Evolutionary conservation across 2,329 filamentous ascomycete species (phyloP).

Genomic region (Hypoxylon rubiginosum): DNA sequence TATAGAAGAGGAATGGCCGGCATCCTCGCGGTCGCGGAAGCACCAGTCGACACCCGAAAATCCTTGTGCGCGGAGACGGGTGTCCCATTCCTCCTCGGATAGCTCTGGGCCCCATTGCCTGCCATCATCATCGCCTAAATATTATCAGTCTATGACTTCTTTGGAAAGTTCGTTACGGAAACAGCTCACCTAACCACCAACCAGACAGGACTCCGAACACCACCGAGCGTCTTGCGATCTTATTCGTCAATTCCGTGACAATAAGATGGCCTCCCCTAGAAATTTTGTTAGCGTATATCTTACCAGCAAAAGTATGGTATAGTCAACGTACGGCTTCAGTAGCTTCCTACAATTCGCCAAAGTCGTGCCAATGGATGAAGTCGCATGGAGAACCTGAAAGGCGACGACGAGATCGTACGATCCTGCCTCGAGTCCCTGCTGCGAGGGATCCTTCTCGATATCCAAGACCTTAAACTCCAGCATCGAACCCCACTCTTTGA

Average conservation of each 20-base stretch:
- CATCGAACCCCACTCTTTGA: conserved; percentile 47
- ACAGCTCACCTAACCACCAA: conserved; percentile 48
- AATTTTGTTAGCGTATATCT: conserved; percentile 3
- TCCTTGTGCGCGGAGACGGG: conserved; percentile 45
- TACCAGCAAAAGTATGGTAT: neutral
- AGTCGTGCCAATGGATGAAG: conserved; percentile 47
- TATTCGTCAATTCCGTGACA: conserved; percentile 48
- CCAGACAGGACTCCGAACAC: conserved; percentile 52
- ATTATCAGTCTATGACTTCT: neutral
- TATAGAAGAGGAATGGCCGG: conserved; percentile 48
- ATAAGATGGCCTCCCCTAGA: conserved; percentile 49
- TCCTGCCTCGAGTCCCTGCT: conserved; percentile 49
- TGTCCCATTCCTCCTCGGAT: conserved; percentile 48
- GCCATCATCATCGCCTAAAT: conserved; percentile 46
- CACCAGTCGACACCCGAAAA: conserved; percentile 48
- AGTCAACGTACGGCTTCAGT: conserved; percentile 43
- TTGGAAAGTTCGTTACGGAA: neutral
- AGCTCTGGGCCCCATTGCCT: conserved; percentile 47
- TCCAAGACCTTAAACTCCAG: conserved; percentile 52
- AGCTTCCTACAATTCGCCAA: conserved; percentile 48
- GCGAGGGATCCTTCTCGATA: conserved; percentile 44
- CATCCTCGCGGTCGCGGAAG: conserved; percentile 48
- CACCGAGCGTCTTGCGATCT: conserved; percentile 48
- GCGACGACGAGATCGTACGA: conserved; percentile 52
- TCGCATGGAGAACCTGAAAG: conserved; percentile 52